Evolutionary conservation across 208 protist genomes (phyloP).

Genomic region (Leishmania tropica): DNA sequence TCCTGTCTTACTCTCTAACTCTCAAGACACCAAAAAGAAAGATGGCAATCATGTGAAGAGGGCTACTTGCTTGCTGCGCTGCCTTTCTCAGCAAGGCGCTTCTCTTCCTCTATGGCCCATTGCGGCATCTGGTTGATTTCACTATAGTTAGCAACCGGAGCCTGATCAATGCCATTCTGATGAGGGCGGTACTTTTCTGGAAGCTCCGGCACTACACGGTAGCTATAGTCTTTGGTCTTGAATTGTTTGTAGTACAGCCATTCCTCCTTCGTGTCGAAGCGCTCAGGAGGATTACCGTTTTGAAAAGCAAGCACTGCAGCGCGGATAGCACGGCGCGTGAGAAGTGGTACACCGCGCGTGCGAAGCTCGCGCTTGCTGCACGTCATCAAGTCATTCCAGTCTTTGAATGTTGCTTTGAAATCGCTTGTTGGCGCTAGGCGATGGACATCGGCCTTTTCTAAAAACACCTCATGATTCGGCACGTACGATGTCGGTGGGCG

Average conservation of each 20-base stretch:
- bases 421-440: conserved; percentile 83
- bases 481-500: conserved; percentile 86
- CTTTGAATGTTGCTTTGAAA: conserved; percentile 89
- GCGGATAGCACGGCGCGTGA: conserved; percentile 78
- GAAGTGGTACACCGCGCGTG: conserved; percentile 71
- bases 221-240: conserved; percentile 90
- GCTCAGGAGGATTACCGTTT: conserved; percentile 86
- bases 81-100: conserved; percentile 48
- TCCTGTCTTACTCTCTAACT: neutral
- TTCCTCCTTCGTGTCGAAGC: conserved; percentile 91
- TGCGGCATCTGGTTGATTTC: conserved; percentile 90
- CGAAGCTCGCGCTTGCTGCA: conserved; percentile 82
- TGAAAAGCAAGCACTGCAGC: conserved; percentile 80
- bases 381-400: conserved; percentile 93
- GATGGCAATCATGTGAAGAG: neutral
- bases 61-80: conserved; percentile 6
- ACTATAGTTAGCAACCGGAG: conserved; percentile 87
- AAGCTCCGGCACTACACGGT: conserved; percentile 88
- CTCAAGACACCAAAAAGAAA: neutral
- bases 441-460: conserved; percentile 87
- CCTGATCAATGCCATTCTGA: conserved; percentile 89
- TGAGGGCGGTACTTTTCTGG: conserved; percentile 93
- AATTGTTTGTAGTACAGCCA: conserved; percentile 93
- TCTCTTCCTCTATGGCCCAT: conserved; percentile 87
- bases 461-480: conserved; percentile 88